Evolutionary conservation across 1,284 basidiomycete species (phyloP).

Genomic region (Trichosporon coremiiforme): DNA sequence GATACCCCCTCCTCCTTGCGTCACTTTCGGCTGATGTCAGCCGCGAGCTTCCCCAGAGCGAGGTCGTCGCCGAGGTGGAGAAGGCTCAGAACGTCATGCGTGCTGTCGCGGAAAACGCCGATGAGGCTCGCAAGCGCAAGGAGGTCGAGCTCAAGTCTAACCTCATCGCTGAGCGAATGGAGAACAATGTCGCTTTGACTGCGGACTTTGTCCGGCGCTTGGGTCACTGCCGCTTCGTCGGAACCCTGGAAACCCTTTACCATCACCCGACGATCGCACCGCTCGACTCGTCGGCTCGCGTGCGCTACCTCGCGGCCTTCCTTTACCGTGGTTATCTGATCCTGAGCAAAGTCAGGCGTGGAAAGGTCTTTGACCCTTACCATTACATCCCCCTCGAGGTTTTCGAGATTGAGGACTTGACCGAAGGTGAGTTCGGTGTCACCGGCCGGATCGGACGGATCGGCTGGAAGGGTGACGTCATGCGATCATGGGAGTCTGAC

Average conservation of each 20-base stretch:
- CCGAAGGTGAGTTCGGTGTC: conserved; percentile 61
- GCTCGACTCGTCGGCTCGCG: conserved; percentile 62
- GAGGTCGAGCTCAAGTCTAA: conserved; percentile 69
- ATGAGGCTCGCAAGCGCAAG: conserved; percentile 62
- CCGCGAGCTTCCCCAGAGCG: conserved; percentile 31
- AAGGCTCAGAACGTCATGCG: conserved; percentile 60
- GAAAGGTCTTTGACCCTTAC: conserved; percentile 75
- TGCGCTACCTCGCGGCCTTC: conserved; percentile 85
- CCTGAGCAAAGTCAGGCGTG: conserved; percentile 79
- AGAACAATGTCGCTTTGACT: conserved; percentile 51
- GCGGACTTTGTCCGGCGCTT: conserved; percentile 67
- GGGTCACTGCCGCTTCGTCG: conserved; percentile 73
- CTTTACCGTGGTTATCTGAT: conserved; percentile 83
- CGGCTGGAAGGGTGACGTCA: conserved; percentile 20
- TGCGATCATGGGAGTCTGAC: conserved; percentile 3
- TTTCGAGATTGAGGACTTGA: conserved; percentile 70
- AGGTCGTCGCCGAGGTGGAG: conserved; percentile 37
- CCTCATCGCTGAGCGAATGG: conserved; percentile 69
- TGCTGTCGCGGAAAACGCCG: conserved; percentile 63
- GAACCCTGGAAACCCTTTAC: conserved; percentile 79
- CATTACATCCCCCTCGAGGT: conserved; percentile 79
- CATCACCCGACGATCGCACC: conserved; percentile 59
- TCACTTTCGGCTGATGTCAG: conserved; percentile 61
- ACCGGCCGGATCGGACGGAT: conserved; percentile 5
- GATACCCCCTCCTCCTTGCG: conserved; percentile 83